Percentiles rank a stretch among this genome's conserved stretches.
phyloP scores from a whole-genome alignment of 2,329 filamentous ascomycete genomes.

The Fusarium circinatum region DNA sequence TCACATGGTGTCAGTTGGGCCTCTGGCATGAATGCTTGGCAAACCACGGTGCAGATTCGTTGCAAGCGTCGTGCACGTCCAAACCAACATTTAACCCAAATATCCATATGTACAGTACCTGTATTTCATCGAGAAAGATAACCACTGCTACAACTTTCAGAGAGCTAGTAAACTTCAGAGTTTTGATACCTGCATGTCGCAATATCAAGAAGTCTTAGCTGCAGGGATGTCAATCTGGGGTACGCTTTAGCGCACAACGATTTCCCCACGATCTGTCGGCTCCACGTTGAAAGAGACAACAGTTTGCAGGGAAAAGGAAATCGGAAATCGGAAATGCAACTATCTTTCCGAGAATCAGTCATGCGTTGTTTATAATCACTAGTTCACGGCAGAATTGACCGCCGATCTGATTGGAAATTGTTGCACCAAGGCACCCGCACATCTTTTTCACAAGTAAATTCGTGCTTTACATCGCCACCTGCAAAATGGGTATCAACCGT shows the following conservation, averaged over 20 bases:
- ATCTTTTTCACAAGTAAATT: neutral
- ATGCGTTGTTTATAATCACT: neutral
- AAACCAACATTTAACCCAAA: accelerated
- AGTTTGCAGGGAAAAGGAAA: neutral
- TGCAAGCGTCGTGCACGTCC: neutral
- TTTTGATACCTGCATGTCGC: neutral
- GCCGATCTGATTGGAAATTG: neutral
- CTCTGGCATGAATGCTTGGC: neutral
- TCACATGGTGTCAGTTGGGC: accelerated
- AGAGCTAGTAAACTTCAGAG: accelerated
- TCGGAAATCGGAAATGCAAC: neutral
- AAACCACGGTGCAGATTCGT: neutral
- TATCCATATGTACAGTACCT: accelerated
- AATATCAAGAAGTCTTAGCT: neutral
- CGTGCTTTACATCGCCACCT: neutral
- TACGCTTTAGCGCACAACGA: neutral
- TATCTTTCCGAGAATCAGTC: neutral
- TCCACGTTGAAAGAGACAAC: neutral
- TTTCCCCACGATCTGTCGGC: neutral
- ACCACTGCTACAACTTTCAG: neutral
- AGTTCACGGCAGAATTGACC: neutral
- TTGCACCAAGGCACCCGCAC: neutral
- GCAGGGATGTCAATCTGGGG: neutral
- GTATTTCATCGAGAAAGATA: accelerated
- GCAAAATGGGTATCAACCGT: neutral